phyloP scores from a whole-genome alignment of 2,329 filamentous ascomycete species.

The Sarocladium brachiariae region DNA sequence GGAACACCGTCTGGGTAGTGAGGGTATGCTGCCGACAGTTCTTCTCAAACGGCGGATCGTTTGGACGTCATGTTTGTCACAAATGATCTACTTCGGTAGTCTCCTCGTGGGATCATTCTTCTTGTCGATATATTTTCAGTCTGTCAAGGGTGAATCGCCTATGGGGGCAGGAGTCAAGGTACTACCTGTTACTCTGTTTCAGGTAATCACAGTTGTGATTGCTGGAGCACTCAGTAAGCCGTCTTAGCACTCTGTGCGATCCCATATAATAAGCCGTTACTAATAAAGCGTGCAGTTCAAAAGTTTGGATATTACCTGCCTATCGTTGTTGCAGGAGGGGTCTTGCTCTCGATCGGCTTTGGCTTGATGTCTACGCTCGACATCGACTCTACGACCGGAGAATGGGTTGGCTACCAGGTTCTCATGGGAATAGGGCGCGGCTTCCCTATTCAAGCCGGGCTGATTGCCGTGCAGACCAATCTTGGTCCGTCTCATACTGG shows the following conservation, averaged over 20 bases:
- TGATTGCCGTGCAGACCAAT: constrained; percentile 13
- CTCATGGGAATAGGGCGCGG: constrained; percentile 35
- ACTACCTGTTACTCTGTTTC: constrained; percentile 32
- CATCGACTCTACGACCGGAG: constrained; percentile 21
- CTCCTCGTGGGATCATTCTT: constrained; percentile 35
- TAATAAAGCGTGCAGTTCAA: constrained; percentile 14
- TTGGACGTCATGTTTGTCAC: constrained; percentile 20
- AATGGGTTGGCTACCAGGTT: constrained; percentile 43
- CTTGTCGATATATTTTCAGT: constrained; percentile 41
- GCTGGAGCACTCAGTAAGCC: constrained; percentile 25
- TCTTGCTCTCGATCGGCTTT: constrained; percentile 27
- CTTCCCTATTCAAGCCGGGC: constrained; percentile 29
- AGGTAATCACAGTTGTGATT: constrained; percentile 29
- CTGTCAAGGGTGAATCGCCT: constrained; percentile 31
- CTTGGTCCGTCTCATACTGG: constrained; percentile 8
- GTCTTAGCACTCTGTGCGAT: constrained; percentile 16
- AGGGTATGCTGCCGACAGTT: constrained; percentile 39
- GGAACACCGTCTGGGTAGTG: constrained; percentile 33
- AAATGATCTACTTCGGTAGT: constrained; percentile 12
- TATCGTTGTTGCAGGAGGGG: constrained; percentile 25
- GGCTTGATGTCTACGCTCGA: constrained; percentile 33
- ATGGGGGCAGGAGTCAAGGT: constrained; percentile 31
- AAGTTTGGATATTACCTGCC: constrained; percentile 16
- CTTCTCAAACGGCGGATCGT: constrained; percentile 34
- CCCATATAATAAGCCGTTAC: not conserved